Conservation (phyloP, 176 grass and related monocot genomes). For the Alloteropsis semialata region DNA sequence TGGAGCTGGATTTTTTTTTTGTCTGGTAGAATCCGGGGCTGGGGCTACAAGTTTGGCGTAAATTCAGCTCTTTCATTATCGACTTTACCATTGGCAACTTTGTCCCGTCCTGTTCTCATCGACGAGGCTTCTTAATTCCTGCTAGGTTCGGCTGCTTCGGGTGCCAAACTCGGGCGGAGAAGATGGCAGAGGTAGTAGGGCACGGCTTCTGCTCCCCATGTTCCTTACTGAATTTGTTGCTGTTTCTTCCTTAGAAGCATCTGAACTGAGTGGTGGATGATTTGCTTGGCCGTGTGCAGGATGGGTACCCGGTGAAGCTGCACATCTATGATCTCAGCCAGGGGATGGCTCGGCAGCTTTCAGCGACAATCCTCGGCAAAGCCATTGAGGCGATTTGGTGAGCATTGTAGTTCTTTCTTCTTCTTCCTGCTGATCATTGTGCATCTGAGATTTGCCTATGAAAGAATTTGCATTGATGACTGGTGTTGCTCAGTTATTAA, state of each 20-base stretch:
- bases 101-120: not conserved
- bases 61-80: not conserved
- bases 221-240: not conserved
- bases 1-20: not conserved
- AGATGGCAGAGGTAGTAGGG: constrained; percentile 56
- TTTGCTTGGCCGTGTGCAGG: constrained; percentile 39
- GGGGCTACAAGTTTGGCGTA: not conserved
- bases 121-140: constrained; percentile 4
- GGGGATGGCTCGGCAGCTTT: constrained; percentile 64
- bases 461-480: no score
- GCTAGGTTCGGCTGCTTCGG: constrained; percentile 57
- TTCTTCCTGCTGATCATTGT: not conserved
- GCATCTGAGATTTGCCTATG: not conserved
- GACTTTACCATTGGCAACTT: not conserved
- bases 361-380: constrained; percentile 50
- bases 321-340: constrained; percentile 72
- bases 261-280: not conserved
- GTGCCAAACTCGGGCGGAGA: constrained; percentile 40
- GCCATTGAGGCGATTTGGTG: constrained; percentile 72
- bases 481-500: no score
- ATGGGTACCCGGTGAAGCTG: constrained; percentile 39
- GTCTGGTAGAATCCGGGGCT: not conserved
- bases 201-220: not conserved
- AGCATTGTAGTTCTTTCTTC: not conserved
- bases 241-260: not conserved